These are phyloP conservation scores for Mentha longifolia DNA, from an alignment of 257 asterid species.

Conservation along the genomic window DNA sequence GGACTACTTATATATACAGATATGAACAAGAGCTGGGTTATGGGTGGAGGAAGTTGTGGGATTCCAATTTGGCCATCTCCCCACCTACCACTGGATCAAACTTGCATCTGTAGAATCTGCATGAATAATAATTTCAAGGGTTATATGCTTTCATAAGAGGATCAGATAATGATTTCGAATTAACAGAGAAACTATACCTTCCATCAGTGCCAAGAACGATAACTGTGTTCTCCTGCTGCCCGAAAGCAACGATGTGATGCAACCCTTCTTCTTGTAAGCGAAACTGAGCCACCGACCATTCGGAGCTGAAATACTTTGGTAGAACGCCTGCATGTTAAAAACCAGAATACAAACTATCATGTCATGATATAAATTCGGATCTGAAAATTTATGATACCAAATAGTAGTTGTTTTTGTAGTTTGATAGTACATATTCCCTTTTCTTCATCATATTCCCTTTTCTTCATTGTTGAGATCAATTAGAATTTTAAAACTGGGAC, in stretches of 20 bases:
- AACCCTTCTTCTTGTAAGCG: slow-evolving; percentile 58
- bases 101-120: slow-evolving; percentile 55
- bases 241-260: slow-evolving; percentile 54
- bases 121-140: slow-evolving; percentile 4
- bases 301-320: slow-evolving; percentile 65
- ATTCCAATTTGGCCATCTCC: slow-evolving; percentile 57
- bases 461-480: neutral
- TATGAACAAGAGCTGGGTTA: slow-evolving; percentile 20
- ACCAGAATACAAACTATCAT: neutral
- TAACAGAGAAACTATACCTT: slow-evolving; percentile 40
- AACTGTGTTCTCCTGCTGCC: slow-evolving; percentile 55
- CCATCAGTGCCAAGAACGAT: slow-evolving; percentile 57
- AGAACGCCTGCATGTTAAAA: slow-evolving; percentile 49
- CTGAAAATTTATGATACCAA: neutral
- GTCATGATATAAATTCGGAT: neutral
- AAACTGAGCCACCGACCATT: slow-evolving; percentile 66
- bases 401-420: neutral
- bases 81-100: slow-evolving; percentile 59
- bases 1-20: neutral
- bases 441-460: neutral
- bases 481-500: neutral
- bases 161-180: neutral
- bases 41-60: slow-evolving; percentile 49
- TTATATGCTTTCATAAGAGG: neutral
- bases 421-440: neutral